phyloP scores from a whole-genome alignment of 768 basidiomycete species.

The Leccinum uliginosum region DNA sequence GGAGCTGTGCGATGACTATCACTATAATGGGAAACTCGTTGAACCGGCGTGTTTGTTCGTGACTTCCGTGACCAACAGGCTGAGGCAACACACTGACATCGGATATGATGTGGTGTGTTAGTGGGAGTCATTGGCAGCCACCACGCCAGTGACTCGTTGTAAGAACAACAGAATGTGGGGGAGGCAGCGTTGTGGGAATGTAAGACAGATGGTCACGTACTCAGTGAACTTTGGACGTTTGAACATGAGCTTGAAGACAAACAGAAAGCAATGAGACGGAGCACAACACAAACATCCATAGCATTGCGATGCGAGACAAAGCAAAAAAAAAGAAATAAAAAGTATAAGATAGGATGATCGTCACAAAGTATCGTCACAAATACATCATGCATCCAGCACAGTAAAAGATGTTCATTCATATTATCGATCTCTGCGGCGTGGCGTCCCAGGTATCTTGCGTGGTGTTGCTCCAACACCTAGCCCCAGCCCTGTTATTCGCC shows the following conservation, averaged over 20 bases:
- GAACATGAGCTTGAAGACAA: too few relatives aligned
- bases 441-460: slow-evolving; percentile 62
- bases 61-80: neutral
- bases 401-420: slow-evolving; percentile 1
- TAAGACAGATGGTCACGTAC: too few relatives aligned
- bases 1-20: neutral
- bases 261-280: neutral
- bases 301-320: slow-evolving; percentile 27
- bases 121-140: neutral
- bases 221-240: too few relatives aligned
- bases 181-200: neutral
- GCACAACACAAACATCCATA: slow-evolving; percentile 25
- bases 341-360: slow-evolving; percentile 28
- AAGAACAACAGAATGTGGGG: neutral
- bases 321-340: slow-evolving; percentile 27
- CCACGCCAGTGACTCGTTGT: slow-evolving; percentile 5
- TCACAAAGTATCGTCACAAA: slow-evolving; percentile 14
- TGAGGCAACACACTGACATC: neutral
- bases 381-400: slow-evolving; percentile 24
- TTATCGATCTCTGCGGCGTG: slow-evolving; percentile 35
- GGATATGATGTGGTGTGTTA: neutral
- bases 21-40: neutral
- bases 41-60: neutral
- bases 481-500: slow-evolving; percentile 50
- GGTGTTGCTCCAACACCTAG: slow-evolving; percentile 41